These are phyloP conservation scores for Friedmanniomyces simplex DNA, from an alignment of 495 filamentous ascomycete species.

Conservation along the genomic window DNA sequence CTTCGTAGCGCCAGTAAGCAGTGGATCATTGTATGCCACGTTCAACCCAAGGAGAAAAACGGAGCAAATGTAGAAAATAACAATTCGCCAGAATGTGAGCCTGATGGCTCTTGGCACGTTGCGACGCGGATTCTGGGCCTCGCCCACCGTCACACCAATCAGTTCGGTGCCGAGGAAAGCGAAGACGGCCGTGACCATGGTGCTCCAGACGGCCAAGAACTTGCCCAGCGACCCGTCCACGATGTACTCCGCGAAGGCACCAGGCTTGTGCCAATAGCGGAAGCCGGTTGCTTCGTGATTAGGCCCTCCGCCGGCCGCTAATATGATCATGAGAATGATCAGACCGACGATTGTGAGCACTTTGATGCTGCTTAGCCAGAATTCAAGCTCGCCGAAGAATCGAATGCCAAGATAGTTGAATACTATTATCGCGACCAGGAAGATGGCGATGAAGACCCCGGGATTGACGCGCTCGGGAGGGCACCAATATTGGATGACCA, in stretches of 20 bases:
- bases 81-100: constrained; percentile 75
- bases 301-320: constrained; percentile 55
- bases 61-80: constrained; percentile 61
- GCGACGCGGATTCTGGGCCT: constrained; percentile 64
- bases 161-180: constrained; percentile 50
- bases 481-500: constrained; percentile 28
- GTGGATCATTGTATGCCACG: constrained; percentile 29
- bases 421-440: constrained; percentile 36
- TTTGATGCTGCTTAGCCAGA: constrained; percentile 37
- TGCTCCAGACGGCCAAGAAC: constrained; percentile 35
- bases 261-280: constrained; percentile 58
- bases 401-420: constrained; percentile 46
- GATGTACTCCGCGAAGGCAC: constrained; percentile 52
- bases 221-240: constrained; percentile 15
- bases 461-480: constrained; percentile 50
- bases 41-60: constrained; percentile 49
- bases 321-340: constrained; percentile 50
- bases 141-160: constrained; percentile 64
- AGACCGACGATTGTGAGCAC: constrained; percentile 31
- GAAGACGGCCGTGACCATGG: constrained; percentile 31
- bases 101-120: constrained; percentile 69
- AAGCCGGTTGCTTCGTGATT: constrained; percentile 55
- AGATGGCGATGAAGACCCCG: constrained; percentile 35
- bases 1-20: constrained; percentile 34
- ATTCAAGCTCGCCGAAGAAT: constrained; percentile 41